Percentiles rank a stretch among this genome's conserved stretches.
Evolutionary conservation across 169 alveolate genomes (phyloP).

Genomic region (Plasmodium reichenowi): DNA sequence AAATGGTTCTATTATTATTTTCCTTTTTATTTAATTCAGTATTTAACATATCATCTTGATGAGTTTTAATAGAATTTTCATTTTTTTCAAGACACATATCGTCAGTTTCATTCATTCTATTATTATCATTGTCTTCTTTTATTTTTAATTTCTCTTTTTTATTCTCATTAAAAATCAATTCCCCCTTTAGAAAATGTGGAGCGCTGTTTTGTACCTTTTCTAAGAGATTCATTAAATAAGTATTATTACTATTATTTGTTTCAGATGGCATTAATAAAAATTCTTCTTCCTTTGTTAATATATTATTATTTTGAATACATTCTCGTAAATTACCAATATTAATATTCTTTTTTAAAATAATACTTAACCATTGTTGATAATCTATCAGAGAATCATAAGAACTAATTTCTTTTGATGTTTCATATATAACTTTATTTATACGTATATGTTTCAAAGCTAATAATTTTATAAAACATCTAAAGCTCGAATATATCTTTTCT

Average conservation of each 20-base stretch:
- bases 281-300: conserved; percentile 55
- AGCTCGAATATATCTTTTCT: conserved; percentile 42
- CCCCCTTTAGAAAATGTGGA: conserved; percentile 73
- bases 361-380: conserved; percentile 64
- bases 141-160: not conserved
- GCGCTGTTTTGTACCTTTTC: conserved; percentile 16
- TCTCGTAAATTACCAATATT: conserved; percentile 30
- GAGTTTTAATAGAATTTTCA: not conserved
- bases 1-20: not conserved
- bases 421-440: conserved; percentile 19
- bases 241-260: not conserved
- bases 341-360: conserved; percentile 18
- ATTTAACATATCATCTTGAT: too few species aligned
- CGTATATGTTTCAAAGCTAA: conserved; percentile 20
- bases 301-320: conserved; percentile 19
- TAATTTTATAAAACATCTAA: conserved; percentile 41
- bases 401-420: conserved; percentile 13
- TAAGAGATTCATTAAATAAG: not conserved
- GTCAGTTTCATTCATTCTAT: not conserved
- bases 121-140: too few species aligned
- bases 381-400: conserved; percentile 61
- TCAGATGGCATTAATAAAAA: conserved; percentile 40
- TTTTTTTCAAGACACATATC: not conserved
- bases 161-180: conserved; percentile 45
- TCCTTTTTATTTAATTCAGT: not conserved